A percentile compares a stretch with the other conserved stretches of the same genome.
These are phyloP conservation scores for Tetrahymena elliotti DNA, from an alignment of 73 alveolate genomes.

Conservation along the genomic window DNA sequence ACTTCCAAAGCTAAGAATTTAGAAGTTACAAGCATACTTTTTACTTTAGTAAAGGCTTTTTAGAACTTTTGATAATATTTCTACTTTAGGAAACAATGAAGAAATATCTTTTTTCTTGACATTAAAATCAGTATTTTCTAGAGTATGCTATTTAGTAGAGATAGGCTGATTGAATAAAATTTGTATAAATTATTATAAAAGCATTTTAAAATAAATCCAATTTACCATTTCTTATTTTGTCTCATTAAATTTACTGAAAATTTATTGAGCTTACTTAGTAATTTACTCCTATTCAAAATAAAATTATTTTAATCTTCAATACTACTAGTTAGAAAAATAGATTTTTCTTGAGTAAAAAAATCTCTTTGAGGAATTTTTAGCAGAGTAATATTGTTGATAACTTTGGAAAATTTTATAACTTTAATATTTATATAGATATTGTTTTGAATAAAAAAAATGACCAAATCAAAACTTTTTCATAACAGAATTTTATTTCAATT, in stretches of 20 bases:
- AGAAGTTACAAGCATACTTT: neutral
- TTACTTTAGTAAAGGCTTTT: neutral
- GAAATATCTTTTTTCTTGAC: neutral
- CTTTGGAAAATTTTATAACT: no score
- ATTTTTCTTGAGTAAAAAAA: no score
- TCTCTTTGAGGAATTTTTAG: no score
- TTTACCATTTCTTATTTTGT: neutral
- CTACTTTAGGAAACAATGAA: neutral
- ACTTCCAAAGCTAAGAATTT: neutral
- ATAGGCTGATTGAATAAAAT: no score
- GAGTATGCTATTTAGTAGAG: neutral
- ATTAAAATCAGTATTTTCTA: neutral
- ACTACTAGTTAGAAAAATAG: neutral
- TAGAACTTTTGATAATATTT: neutral
- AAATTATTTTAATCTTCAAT: no score
- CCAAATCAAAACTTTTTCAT: no score
- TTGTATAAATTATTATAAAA: neutral
- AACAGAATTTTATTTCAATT: no score
- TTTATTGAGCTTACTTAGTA: neutral
- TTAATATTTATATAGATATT: no score
- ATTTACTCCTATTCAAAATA: neutral
- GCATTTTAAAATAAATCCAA: no score
- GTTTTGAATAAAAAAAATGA: no score
- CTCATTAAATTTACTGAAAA: neutral
- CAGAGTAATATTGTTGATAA: no score